Evolutionary conservation across 139 green algal genomes (phyloP), one percentile per base, ranked within the genome.

Genomic region (Ostreobium quekettii): DNA sequence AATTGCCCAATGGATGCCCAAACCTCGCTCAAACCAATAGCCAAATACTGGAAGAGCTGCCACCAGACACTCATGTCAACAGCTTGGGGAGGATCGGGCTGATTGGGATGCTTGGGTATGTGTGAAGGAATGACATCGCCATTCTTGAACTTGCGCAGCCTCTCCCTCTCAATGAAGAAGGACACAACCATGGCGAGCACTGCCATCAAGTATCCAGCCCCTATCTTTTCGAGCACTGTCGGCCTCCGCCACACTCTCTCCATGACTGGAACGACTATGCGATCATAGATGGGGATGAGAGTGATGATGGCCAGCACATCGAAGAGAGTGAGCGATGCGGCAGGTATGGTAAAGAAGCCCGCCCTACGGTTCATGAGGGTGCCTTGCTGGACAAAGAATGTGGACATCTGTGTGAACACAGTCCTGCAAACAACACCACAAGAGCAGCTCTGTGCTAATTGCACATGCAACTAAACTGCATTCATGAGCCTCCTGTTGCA

Each of bases 331-430:
- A 97, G 87, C 22, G 79, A 88, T 47, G 91, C 91, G n/a, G 87
- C 76, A 1, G 91, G 91, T 26, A 96, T 87, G 31, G 47, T 33
- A 19, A 66, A 66, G 48, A 76, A 31, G 1, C 4, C 24, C 5
- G 86, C 29, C 2, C 24, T 42, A 35, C 82, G 74, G 72, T 95
- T 75, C 89, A 97, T 95, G 4, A 83, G 66, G 15, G 74, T 80
- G 72, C 91, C 91, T 67, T 96, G 89, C 59, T 83, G 74, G 69
- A 96, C 86, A 64, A 97, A 97, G 53, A 97, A 85, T 33, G 80
- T 88, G 64, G 82, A 78, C 91, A 97, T 96, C 82, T 92, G 85
- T 29, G 77, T 83, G 78, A 95, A 97, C 63, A 97, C 85, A 33
- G 86, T 93, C 88, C 80, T 86, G 76, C 1, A 15, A 24, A 49